These are phyloP conservation scores for Carex kokanica DNA, from an alignment of 176 grass and related monocot species.

Conservation along the genomic window DNA sequence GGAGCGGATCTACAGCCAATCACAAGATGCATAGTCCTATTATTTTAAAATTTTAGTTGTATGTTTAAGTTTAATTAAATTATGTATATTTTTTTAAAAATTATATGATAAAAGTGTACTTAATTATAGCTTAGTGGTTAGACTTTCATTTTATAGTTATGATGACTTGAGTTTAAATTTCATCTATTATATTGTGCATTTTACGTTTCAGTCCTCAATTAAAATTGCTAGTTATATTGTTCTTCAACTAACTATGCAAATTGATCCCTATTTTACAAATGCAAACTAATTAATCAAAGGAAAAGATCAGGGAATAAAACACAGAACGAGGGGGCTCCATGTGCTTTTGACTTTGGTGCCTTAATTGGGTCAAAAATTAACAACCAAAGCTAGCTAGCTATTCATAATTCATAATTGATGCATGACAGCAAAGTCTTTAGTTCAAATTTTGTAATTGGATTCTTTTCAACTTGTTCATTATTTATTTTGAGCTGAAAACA, in stretches of 20 bases:
- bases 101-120: too few relatives aligned
- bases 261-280: not conserved
- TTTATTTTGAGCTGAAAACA: constrained; percentile 17
- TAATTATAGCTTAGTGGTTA: too few relatives aligned
- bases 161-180: too few relatives aligned
- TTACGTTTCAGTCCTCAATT: too few relatives aligned
- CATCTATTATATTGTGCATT: too few relatives aligned
- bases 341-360: constrained; percentile 24
- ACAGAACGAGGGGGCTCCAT: not conserved
- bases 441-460: constrained; percentile 17
- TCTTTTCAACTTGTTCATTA: constrained; percentile 13
- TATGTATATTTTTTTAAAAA: too few relatives aligned
- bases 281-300: constrained; percentile 4
- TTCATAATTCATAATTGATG: too few relatives aligned
- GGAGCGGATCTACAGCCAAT: too few relatives aligned
- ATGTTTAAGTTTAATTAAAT: too few relatives aligned
- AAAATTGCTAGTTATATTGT: not conserved
- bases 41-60: too few relatives aligned
- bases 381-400: constrained; percentile 4
- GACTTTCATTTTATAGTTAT: too few relatives aligned
- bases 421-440: constrained; percentile 9
- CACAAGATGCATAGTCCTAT: too few relatives aligned
- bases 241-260: not conserved
- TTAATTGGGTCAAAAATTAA: constrained; percentile 26
- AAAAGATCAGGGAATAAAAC: not conserved